Conservation (phyloP, 768 basidiomycete genomes). For the Crucibulum laeve region DNA sequence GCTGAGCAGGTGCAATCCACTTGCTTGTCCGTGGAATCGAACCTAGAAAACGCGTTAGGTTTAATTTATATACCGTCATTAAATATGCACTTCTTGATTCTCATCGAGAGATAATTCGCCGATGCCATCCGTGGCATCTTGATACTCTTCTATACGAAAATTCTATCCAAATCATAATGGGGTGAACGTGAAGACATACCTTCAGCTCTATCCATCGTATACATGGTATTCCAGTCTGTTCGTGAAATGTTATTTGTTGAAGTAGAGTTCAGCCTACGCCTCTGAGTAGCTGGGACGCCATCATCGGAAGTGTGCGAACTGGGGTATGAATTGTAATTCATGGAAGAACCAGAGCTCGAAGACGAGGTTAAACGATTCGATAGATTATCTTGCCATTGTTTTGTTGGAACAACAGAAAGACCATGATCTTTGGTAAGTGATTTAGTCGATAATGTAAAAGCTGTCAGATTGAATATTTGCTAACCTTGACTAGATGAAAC, state of each 20-base stretch:
- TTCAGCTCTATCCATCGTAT: slow-evolving; percentile 44
- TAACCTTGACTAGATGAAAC: slow-evolving; percentile 67
- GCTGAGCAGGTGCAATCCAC: slow-evolving; percentile 73
- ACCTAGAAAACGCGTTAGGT: slow-evolving; percentile 39
- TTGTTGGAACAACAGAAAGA: slow-evolving; percentile 59
- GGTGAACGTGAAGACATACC: slow-evolving; percentile 10
- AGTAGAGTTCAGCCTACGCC: slow-evolving; percentile 39
- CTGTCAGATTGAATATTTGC: not conserved
- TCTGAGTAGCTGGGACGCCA: slow-evolving; percentile 36
- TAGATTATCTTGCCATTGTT: slow-evolving; percentile 77
- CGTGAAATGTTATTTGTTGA: slow-evolving; percentile 18
- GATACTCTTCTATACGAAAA: slow-evolving; percentile 31
- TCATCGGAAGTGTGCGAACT: slow-evolving; percentile 18
- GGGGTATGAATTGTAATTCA: slow-evolving; percentile 13
- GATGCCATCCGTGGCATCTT: slow-evolving; percentile 51
- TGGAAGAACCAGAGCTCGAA: slow-evolving; percentile 10
- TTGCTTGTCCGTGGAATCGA: slow-evolving; percentile 77
- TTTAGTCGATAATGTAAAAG: not conserved
- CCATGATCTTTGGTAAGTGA: slow-evolving; percentile 41
- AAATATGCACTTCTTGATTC: slow-evolving; percentile 55
- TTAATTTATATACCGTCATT: slow-evolving; percentile 5
- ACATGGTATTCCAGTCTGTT: slow-evolving; percentile 57
- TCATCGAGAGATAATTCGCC: slow-evolving; percentile 75
- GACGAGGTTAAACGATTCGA: slow-evolving; percentile 46
- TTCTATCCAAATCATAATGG: not conserved